Base-by-base conservation (phyloP, 306 rosid species). In the Sophora flavescens region DNA sequence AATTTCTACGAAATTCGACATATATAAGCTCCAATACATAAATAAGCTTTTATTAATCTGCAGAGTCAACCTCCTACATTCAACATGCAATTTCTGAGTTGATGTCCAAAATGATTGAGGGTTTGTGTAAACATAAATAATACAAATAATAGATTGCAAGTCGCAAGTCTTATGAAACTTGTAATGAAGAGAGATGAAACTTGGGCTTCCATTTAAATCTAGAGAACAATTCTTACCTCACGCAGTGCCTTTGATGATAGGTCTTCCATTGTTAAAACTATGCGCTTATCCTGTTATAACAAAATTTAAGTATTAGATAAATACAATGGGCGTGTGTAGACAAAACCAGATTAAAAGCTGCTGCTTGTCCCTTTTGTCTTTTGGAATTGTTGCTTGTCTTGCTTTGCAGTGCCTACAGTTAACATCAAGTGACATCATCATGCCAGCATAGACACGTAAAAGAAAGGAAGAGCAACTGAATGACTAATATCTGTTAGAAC, bases 361-460 rank as follows among this genome's bases (percentile, higher is more conserved):
- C 84, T 92, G 96, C 82, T 87, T 95, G 81, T 95, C 97, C 80
- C 96, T 87, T 88, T 95, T 92, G 84, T 95, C 98, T 82, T 90
- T 92, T 50, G 93, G 91, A 56, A 95, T 84, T 56, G 96, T 54
- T 12, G 97, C 88, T 72, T 89, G 97, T 52, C 97, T 90, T 72
- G 96, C 93, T 80, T 92, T 90, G 88, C 93, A 95, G 68, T 92
- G 99, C 97, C 99, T 95, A 54, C 76, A 56, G 58, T 79, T 62
- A 81, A 86, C 63, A 56, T 59, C 42, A 52, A 52, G 64, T 33
- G 16, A 87, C 79, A 39, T 57, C 68, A 81, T 61, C 59, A 51
- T 15, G 39, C 74, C 28, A 47, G 35, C 32, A 74, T 9, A 32
- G 39, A 42, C 10, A 68, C 32, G 69, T 63, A 35, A 41, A 67